Evolutionary conservation across 2,329 filamentous ascomycete genomes (phyloP).

Genomic region (Colletotrichum shisoi): DNA sequence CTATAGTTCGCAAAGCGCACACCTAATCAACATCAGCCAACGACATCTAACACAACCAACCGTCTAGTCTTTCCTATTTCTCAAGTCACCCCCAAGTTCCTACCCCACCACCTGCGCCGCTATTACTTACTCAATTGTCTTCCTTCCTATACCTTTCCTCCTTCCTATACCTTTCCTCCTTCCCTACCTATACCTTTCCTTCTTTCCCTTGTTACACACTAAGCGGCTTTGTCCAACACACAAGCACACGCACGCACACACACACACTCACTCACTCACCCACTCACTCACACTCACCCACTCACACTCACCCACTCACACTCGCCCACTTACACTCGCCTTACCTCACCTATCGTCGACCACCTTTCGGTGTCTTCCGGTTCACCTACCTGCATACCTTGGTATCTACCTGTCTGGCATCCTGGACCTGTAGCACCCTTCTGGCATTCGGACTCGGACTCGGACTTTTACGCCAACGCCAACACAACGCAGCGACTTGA

Average conservation of each 20-base stretch:
- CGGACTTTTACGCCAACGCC: not conserved
- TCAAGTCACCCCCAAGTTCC: too few relatives aligned
- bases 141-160: slow-evolving; percentile 6
- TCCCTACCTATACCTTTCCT: slow-evolving; percentile 7
- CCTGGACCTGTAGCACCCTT: not conserved
- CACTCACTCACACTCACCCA: not conserved
- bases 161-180: too few relatives aligned
- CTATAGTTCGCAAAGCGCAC: not conserved
- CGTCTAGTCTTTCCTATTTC: not conserved
- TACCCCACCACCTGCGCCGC: not conserved
- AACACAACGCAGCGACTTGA: not conserved
- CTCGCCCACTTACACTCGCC: slow-evolving; percentile 4
- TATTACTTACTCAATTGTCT: not conserved
- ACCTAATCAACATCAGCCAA: not conserved
- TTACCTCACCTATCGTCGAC: not conserved
- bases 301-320: not conserved
- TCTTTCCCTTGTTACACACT: not conserved
- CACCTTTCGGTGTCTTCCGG: not conserved
- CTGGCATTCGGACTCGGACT: not conserved
- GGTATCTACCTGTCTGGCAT: not conserved
- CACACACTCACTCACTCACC: slow-evolving; percentile 5
- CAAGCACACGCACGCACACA: not conserved
- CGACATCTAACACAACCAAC: not conserved
- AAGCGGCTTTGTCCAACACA: not conserved
- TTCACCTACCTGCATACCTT: too few relatives aligned